These are phyloP conservation scores for Neophaeococcomyces mojaviensis DNA, from an alignment of 2,329 filamentous ascomycete species.

Conservation along the genomic window DNA sequence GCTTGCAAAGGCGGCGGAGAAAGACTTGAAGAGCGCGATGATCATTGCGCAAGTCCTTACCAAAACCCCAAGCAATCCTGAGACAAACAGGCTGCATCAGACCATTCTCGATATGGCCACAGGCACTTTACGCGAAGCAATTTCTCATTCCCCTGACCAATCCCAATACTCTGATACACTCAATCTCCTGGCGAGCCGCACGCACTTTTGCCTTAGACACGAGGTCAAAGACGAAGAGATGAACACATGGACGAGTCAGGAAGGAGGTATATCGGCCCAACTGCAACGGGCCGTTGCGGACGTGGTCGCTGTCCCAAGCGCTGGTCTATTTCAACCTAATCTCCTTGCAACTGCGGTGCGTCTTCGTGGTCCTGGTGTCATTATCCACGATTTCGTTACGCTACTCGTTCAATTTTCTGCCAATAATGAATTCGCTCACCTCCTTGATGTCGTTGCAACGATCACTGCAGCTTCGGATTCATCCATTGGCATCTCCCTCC, in stretches of 20 bases:
- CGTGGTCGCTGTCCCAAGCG: slow-evolving; percentile 9
- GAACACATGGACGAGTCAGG: slow-evolving; percentile 8
- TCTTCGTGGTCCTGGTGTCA: slow-evolving; percentile 33
- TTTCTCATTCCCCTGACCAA: slow-evolving; percentile 27
- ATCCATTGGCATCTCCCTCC: slow-evolving; percentile 27
- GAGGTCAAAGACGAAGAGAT: slow-evolving; percentile 31
- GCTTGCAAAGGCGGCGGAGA: slow-evolving; percentile 38
- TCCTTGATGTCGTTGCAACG: slow-evolving; percentile 37
- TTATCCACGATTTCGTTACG: slow-evolving; percentile 33
- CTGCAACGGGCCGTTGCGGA: slow-evolving; percentile 13
- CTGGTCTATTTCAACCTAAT: slow-evolving; percentile 3
- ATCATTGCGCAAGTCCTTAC: slow-evolving; percentile 51
- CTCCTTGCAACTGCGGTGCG: slow-evolving; percentile 26
- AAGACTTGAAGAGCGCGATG: slow-evolving; percentile 45
- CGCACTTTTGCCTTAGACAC: slow-evolving; percentile 48
- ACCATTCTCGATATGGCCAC: slow-evolving; percentile 51
- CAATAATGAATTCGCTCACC: slow-evolving; percentile 33
- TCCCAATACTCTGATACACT: slow-evolving; percentile 40
- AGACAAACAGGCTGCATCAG: slow-evolving; percentile 54
- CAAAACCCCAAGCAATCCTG: slow-evolving; percentile 51
- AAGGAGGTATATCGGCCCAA: not conserved
- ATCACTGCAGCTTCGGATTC: slow-evolving; percentile 35
- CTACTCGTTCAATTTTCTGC: slow-evolving; percentile 37
- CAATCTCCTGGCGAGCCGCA: slow-evolving; percentile 36
- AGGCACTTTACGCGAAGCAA: slow-evolving; percentile 45